Base-by-base conservation (phyloP, 2,329 filamentous ascomycete species). In the Monilinia aucupariae region DNA sequence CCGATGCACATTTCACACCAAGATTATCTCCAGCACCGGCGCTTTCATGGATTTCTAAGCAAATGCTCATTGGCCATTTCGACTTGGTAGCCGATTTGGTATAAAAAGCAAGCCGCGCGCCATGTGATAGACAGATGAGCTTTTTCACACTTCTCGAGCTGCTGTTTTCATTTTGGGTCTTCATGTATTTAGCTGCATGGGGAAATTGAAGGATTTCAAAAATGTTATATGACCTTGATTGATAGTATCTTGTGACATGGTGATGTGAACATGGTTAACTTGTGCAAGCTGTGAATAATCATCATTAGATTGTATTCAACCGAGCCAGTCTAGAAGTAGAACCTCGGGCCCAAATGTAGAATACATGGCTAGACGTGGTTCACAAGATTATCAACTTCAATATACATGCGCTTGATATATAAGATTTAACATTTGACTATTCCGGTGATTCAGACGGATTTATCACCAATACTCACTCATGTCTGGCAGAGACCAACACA, bases 161-260 rank as follows among this genome's bases (percentile, higher is more conserved):
- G 59, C 54, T 62, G 62, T 71, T 56, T 65, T 59, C 58, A 64
- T 68, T 69, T 67, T 64, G 51, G 34, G 59, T 68, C 63, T 67
- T 68, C 66, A 68, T 71, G 70, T 71, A 71, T 68, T 65, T 71
- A 71, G 66, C 65, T 68, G 64, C 71, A 70, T 71, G 70, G 66
- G 63, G 70, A 71, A 66, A 66, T 39, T 69, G 69, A 68, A 65
- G 64, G 60, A 59, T 66, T 61, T 56, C 68, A 65, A 70, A 69
- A 54, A 66, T 60, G 15, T 45, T 34, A 53, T 30, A 47, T 63
- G 25, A 32, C n/a, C 25, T 52, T 63, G n/a, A 58, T 8, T 20
- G n/a, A 62, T 15, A 17, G 30, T 27, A 41, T 51, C 22, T 2
- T 47, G 22, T 47, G 30, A 47, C 47, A 2, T 37, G 27, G 20